These are phyloP conservation scores for Candida quercuum DNA, from an alignment of 805 yeast genomes.

Conservation along the genomic window DNA sequence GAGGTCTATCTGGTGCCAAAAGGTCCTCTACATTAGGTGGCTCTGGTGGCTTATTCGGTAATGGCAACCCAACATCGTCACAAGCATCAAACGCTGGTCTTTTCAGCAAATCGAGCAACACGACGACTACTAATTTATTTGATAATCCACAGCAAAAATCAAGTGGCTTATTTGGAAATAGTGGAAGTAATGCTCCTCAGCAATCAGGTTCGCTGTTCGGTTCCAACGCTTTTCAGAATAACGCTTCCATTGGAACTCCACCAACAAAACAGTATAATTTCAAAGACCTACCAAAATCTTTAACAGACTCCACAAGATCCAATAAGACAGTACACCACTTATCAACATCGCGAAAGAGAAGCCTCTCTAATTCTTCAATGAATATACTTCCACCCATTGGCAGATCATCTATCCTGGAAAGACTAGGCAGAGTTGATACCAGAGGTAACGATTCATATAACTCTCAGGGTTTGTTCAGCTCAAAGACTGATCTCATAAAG, in stretches of 20 bases:
- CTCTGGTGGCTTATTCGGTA: conserved; percentile 22
- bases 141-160: background rate
- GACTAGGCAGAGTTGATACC: conserved; percentile 28
- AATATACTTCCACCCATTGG: conserved; percentile 15
- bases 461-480: conserved; percentile 33
- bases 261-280: conserved; percentile 25
- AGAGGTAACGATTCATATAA: conserved; percentile 21
- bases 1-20: conserved; percentile 6
- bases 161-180: no score
- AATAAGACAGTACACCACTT: conserved; percentile 10
- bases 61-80: conserved; percentile 3
- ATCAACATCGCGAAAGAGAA: conserved; percentile 18
- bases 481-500: conserved; percentile 22
- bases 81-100: no score
- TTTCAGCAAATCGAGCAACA: conserved; percentile 7
- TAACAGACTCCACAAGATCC: conserved; percentile 27
- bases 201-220: conserved; percentile 1
- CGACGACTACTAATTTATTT: no score
- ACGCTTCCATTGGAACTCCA: conserved; percentile 28
- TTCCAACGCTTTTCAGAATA: conserved; percentile 1
- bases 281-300: conserved; percentile 32
- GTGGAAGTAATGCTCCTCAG: background rate
- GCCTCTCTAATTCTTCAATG: conserved; percentile 17
- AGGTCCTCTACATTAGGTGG: conserved; percentile 5
- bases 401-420: conserved; percentile 27